Evolutionary conservation across 2,329 filamentous ascomycete species (phyloP), one percentile per base, ranked within the genome.

Genomic region (Endocalyx cinctus): DNA sequence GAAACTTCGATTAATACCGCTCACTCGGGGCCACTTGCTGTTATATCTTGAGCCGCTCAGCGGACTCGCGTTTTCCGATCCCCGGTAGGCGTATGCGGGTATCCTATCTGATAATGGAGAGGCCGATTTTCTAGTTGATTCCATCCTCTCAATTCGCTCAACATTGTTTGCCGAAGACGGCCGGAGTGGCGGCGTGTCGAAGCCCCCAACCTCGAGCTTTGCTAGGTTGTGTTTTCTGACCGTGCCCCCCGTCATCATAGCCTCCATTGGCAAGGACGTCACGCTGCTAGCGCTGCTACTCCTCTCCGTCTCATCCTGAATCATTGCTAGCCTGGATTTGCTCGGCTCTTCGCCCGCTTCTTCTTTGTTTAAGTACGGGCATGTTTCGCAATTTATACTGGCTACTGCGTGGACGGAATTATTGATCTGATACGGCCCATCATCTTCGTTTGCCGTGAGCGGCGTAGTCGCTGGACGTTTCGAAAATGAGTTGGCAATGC

Each of bases 401-500:
- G 41, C 42, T 14, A 45, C 43, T 8, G 45, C 42, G 29, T 53
- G 46, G 19, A 47, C 33, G 25, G 47, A 47, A 13, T 31, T 37
- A n/a, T 48, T 43, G 20, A 41, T 38, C 18, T 47, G 41, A 18
- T 43, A 33, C 10, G 39, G 25, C 23, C 51, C 54, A 10, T 62
- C 59, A 17, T 55, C 56, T 18, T 45, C 41, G 31, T 46, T 50
- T 34, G 45, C 40, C 20, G 64, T 44, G 34, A 57, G 63, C 12
- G 63, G 60, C 28, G 70, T 48, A 43, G 81, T 85, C 25, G 68
- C 70, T 1, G 84, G 84, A 37, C 83, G 77, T 47, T 82, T 84
- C 23, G 77, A 75, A 52, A 94, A 89, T 29, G 83, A 83, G 45
- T 76, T 82, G 11, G 84, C 74, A 43, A 92, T 83, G 56, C 82